A percentile compares a stretch with the other conserved stretches of the same genome.
phyloP scores from a whole-genome alignment of 2,329 filamentous ascomycete species.

The Clonostachys byssicola region DNA sequence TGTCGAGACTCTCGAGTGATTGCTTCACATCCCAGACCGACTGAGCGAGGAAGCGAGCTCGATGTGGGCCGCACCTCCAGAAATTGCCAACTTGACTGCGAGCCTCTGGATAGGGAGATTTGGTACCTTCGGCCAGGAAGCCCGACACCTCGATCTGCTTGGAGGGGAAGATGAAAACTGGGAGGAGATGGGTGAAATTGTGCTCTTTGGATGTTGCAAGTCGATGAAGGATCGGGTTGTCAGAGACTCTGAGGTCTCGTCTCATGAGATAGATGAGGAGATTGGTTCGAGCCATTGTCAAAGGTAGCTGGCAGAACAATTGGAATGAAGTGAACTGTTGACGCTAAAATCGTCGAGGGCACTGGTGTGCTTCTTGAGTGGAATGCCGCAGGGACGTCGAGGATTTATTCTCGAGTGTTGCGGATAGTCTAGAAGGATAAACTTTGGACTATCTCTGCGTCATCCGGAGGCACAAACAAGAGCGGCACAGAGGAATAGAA shows the following conservation, averaged over 20 bases:
- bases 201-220: slow-evolving; percentile 42
- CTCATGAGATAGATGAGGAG: slow-evolving; percentile 69
- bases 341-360: no score
- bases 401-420: no score
- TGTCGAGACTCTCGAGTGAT: slow-evolving; percentile 53
- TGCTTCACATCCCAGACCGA: slow-evolving; percentile 69
- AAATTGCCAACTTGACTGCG: slow-evolving; percentile 61
- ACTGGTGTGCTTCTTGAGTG: no score
- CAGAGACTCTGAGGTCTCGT: slow-evolving; percentile 67
- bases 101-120: slow-evolving; percentile 66
- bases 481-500: no score
- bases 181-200: slow-evolving; percentile 65
- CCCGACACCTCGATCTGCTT: slow-evolving; percentile 73
- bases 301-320: no score
- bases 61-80: slow-evolving; percentile 70
- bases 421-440: no score
- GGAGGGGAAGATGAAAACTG: slow-evolving; percentile 65
- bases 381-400: no score
- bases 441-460: no score
- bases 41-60: slow-evolving; percentile 69
- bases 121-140: slow-evolving; percentile 51
- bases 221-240: slow-evolving; percentile 69
- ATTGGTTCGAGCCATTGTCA: slow-evolving; percentile 29
- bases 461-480: no score
- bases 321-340: no score